Evolutionary conservation across 495 filamentous ascomycete genomes (phyloP).

Genomic region (Sabuloglossum arenarium): DNA sequence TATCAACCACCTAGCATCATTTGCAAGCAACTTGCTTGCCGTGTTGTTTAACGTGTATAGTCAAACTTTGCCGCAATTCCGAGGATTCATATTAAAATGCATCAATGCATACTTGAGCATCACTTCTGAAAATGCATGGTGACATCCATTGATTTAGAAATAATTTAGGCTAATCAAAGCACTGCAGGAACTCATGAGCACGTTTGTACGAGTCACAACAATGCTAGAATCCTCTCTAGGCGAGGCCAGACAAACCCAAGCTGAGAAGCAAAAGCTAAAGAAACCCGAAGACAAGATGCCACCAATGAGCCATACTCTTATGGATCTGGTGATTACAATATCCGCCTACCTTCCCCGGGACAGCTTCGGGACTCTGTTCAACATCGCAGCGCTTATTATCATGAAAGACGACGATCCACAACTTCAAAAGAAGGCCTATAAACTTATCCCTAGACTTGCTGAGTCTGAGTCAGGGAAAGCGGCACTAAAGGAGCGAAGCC

Average conservation of each 20-base stretch:
- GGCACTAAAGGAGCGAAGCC: conserved; percentile 48
- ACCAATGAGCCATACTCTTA: conserved; percentile 82
- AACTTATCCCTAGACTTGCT: conserved; percentile 75
- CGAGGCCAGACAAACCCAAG: conserved; percentile 29
- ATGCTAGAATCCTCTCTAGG: conserved; percentile 61
- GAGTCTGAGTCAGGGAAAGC: conserved; percentile 50
- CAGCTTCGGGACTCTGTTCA: conserved; percentile 63
- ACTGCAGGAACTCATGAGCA: conserved; percentile 53
- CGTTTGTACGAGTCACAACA: conserved; percentile 61
- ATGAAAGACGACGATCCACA: conserved; percentile 63
- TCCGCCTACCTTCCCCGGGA: conserved; percentile 75
- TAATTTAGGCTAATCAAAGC: conserved; percentile 5
- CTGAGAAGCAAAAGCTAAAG: conserved; percentile 36
- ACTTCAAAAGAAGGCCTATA: conserved; percentile 98
- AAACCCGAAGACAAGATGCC: conserved; percentile 54
- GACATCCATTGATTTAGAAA: background rate
- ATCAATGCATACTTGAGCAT: conserved; percentile 91
- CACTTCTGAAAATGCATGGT: conserved; percentile 37
- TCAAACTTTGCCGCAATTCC: conserved; percentile 77
- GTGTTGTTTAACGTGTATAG: conserved; percentile 97
- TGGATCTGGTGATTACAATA: conserved; percentile 90
- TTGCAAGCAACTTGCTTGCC: conserved; percentile 72
- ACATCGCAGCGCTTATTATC: conserved; percentile 60
- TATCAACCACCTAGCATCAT: conserved; percentile 50
- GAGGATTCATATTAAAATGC: conserved; percentile 74